Conservation (phyloP, 306 rosid species). For the Comarum palustre region DNA sequence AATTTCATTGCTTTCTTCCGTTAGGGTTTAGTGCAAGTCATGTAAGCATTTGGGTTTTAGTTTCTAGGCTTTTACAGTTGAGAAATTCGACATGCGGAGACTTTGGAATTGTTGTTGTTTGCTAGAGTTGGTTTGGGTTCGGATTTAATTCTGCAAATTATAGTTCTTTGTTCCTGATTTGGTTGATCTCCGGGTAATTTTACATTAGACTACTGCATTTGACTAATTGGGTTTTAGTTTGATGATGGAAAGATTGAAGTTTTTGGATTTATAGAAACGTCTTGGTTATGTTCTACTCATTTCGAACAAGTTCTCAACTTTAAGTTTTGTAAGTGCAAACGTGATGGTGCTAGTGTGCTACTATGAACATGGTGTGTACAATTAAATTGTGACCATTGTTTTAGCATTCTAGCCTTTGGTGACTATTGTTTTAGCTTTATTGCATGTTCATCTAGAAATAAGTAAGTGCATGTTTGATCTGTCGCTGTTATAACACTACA, state of each 20-base stretch:
- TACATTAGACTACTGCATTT: too few species aligned
- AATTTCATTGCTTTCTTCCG: neutral
- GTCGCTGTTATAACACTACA: too few species aligned
- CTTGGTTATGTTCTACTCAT: neutral
- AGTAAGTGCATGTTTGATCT: too few species aligned
- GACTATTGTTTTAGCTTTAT: neutral
- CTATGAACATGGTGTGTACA: neutral
- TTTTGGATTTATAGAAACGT: too few species aligned
- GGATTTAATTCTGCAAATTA: neutral
- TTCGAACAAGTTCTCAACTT: neutral
- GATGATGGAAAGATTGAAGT: too few species aligned
- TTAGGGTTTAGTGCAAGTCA: neutral
- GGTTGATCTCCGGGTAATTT: neutral
- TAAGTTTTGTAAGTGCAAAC: neutral
- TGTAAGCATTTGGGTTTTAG: neutral
- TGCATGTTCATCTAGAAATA: too few species aligned
- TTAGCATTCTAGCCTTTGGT: neutral
- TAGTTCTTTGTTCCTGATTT: neutral
- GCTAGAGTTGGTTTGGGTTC: neutral
- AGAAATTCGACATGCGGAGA: neutral
- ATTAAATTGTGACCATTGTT: neutral
- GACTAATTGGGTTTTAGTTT: too few species aligned
- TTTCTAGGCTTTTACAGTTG: constrained; percentile 14
- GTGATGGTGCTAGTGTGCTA: neutral
- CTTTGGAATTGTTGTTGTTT: neutral